phyloP scores from a whole-genome alignment of 345 rosid species.

The Murraya koenigii region DNA sequence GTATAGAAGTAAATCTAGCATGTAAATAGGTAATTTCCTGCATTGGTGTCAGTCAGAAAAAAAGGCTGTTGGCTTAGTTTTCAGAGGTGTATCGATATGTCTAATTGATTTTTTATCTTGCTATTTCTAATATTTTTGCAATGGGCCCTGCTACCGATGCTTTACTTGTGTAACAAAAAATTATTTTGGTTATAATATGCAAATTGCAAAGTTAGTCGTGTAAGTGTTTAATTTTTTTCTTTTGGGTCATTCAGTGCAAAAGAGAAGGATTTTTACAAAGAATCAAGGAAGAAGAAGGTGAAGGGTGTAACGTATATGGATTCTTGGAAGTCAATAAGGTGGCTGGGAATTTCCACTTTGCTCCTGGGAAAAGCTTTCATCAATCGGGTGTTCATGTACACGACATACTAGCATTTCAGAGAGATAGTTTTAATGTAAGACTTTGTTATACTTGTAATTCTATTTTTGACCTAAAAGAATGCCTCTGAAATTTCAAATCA shows the following conservation, averaged over 20 bases:
- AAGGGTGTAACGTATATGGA: constrained; percentile 92
- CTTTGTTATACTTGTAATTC: not conserved
- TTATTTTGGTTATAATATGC: not conserved
- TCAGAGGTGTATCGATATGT: not conserved
- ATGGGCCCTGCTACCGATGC: not conserved
- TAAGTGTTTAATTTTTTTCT: not conserved
- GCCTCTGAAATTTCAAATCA: not conserved
- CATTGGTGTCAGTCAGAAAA: not conserved
- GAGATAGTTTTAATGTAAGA: constrained; percentile 84
- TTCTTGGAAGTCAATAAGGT: constrained; percentile 93
- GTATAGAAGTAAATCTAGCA: not conserved
- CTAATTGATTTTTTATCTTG: not conserved
- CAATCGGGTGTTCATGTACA: constrained; percentile 83
- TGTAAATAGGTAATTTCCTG: not conserved
- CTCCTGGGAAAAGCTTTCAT: constrained; percentile 98
- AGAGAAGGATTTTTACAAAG: constrained; percentile 87
- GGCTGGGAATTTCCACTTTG: constrained; percentile 96
- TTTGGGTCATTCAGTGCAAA: constrained; percentile 65
- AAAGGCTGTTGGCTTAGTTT: not conserved
- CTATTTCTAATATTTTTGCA: not conserved
- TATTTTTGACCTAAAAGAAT: not conserved
- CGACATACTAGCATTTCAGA: constrained; percentile 80
- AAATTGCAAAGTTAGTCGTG: not conserved
- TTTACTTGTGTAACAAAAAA: not conserved
- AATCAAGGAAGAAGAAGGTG: constrained; percentile 94